A percentile compares a stretch with the other conserved stretches of the same genome.
phyloP scores from a whole-genome alignment of 202 grass and related monocot genomes.

The Brachypodium distachyon region DNA sequence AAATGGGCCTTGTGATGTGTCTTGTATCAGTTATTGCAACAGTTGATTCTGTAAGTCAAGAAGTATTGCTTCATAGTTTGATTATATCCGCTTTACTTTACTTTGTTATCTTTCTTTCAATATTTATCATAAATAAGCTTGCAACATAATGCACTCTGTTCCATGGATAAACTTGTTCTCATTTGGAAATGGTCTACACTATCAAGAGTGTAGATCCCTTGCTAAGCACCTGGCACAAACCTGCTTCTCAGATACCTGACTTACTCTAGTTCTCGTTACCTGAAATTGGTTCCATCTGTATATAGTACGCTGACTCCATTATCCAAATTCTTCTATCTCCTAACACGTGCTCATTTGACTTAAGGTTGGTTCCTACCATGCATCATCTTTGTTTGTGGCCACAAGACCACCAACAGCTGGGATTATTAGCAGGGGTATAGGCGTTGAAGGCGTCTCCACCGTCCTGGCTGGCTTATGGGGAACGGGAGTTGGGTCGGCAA shows the following conservation, averaged over 20 bases:
- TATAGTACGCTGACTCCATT: background rate
- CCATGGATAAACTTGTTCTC: background rate
- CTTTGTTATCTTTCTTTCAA: background rate
- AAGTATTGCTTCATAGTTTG: constrained; percentile 1
- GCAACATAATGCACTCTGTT: background rate
- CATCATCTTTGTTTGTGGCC: constrained; percentile 91
- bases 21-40: constrained; percentile 76
- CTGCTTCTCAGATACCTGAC: background rate
- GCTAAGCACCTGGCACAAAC: background rate
- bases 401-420: constrained; percentile 83
- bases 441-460: constrained; percentile 79
- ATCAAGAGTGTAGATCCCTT: background rate
- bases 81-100: background rate
- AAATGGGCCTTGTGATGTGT: constrained; percentile 95
- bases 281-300: background rate
- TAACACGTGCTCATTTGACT: constrained; percentile 22
- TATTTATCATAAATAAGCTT: constrained; percentile 1
- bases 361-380: constrained; percentile 94
- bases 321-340: background rate
- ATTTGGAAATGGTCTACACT: background rate
- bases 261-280: background rate
- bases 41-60: constrained; percentile 83
- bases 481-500: constrained; percentile 84
- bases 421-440: constrained; percentile 87
- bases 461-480: constrained; percentile 91